A percentile compares a stretch with the other conserved stretches of the same genome.
Evolutionary conservation across 495 filamentous ascomycete species (phyloP).

Genomic region (Penicillium samsonianum): DNA sequence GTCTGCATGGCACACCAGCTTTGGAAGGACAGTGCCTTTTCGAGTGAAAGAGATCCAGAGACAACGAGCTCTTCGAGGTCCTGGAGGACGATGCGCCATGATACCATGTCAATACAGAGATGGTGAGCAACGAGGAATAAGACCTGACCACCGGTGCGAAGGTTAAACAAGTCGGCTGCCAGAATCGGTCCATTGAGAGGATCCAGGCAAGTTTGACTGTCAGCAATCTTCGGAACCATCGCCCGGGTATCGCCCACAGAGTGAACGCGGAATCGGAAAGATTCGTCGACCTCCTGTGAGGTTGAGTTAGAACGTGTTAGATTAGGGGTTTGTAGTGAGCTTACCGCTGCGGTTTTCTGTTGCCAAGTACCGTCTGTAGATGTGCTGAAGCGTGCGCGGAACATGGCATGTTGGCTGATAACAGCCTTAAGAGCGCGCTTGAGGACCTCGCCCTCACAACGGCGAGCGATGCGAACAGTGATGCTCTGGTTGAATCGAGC

Average conservation of each 20-base stretch:
- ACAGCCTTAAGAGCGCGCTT: slow-evolving; percentile 57
- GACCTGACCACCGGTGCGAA: slow-evolving; percentile 52
- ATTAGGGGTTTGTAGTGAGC: not conserved
- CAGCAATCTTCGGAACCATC: slow-evolving; percentile 34
- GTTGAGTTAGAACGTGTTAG: not conserved
- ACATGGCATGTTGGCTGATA: slow-evolving; percentile 66
- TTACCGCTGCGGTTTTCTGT: slow-evolving; percentile 41
- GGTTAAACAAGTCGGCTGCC: slow-evolving; percentile 53
- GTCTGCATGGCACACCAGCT: slow-evolving; percentile 58
- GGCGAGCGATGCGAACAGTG: slow-evolving; percentile 56
- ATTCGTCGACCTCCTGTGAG: slow-evolving; percentile 41
- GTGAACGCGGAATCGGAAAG: slow-evolving; percentile 43
- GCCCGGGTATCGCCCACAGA: slow-evolving; percentile 31
- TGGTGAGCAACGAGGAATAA: slow-evolving; percentile 69
- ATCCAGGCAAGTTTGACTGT: slow-evolving; percentile 46
- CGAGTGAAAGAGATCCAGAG: slow-evolving; percentile 36
- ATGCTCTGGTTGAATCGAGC: slow-evolving; percentile 72
- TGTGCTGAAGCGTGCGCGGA: slow-evolving; percentile 61
- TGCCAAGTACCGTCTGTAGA: slow-evolving; percentile 39
- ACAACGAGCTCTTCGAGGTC: slow-evolving; percentile 66
- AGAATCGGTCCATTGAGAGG: slow-evolving; percentile 46
- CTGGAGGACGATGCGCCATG: slow-evolving; percentile 67
- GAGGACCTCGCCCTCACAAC: slow-evolving; percentile 51
- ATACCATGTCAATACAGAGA: slow-evolving; percentile 68
- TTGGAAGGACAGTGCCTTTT: slow-evolving; percentile 60